phyloP scores from a whole-genome alignment of 2,329 filamentous ascomycete species.

The Aspergillus quadricinctus region DNA sequence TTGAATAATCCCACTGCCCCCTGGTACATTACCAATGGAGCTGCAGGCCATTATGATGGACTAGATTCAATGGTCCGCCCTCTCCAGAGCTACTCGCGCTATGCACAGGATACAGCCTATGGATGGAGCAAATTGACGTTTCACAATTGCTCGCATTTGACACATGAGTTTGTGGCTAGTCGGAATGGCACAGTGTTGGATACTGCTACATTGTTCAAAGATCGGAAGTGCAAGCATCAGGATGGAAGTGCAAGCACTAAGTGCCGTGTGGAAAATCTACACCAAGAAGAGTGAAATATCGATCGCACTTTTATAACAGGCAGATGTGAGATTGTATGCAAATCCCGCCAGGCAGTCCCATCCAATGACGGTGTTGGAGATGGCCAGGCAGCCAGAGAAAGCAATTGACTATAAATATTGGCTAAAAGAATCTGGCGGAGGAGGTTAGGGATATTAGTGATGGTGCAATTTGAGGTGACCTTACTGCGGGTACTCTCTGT shows the following conservation, averaged over 20 bases:
- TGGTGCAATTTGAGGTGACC: neutral
- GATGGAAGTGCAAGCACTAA: no score
- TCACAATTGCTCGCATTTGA: conserved; percentile 39
- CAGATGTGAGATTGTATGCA: neutral
- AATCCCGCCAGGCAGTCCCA: neutral
- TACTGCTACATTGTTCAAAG: neutral
- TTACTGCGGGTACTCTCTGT: neutral
- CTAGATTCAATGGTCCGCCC: conserved; percentile 21
- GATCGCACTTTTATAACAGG: neutral
- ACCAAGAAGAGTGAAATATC: neutral
- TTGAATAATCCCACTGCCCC: conserved; percentile 22
- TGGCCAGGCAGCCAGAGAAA: neutral
- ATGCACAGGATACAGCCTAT: conserved; percentile 29
- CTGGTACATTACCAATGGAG: conserved; percentile 27
- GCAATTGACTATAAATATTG: neutral
- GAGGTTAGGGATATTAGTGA: no score
- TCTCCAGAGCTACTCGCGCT: conserved; percentile 23
- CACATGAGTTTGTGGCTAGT: conserved; percentile 33
- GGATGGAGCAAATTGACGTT: conserved; percentile 38
- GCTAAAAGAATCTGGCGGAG: neutral
- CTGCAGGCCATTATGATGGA: conserved; percentile 27
- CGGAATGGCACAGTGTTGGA: conserved; percentile 1
- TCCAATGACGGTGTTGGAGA: no score
- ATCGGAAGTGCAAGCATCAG: neutral
- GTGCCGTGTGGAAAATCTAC: no score